Conservation (phyloP, 192 early-diverging fungal species). For the Coemansia javaensis region DNA sequence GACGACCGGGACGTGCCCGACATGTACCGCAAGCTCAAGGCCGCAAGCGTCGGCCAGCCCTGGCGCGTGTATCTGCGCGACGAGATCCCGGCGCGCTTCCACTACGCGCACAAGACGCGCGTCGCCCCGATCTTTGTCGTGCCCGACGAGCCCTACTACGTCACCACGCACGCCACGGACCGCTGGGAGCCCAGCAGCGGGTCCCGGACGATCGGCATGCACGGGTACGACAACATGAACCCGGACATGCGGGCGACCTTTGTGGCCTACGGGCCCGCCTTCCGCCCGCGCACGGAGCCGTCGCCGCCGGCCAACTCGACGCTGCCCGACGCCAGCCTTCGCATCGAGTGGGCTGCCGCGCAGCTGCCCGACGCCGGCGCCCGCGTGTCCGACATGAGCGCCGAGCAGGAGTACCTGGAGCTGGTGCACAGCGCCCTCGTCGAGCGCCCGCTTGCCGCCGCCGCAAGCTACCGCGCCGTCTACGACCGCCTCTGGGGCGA, state of each 20-base stretch:
- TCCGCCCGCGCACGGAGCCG: conserved; percentile 33
- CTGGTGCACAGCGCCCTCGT: conserved; percentile 26
- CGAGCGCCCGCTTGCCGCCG: conserved; percentile 2
- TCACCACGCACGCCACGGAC: conserved; percentile 39
- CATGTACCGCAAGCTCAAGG: conserved; percentile 54
- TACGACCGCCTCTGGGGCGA: conserved; percentile 41
- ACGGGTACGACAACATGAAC: conserved; percentile 78
- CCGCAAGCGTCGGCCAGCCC: conserved; percentile 45
- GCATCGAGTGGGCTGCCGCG: background rate
- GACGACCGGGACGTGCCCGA: conserved; percentile 30
- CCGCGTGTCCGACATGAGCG: conserved; percentile 35
- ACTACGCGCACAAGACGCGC: conserved; percentile 63
- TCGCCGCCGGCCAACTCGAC: conserved; percentile 6
- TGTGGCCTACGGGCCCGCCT: conserved; percentile 70
- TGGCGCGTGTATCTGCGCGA: conserved; percentile 67
- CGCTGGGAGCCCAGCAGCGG: background rate
- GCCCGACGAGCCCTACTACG: conserved; percentile 62
- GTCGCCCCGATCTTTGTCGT: conserved; percentile 72
- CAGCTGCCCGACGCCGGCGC: conserved; percentile 14
- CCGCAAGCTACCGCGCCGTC: conserved; percentile 15
- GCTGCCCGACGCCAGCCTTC: background rate
- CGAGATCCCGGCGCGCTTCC: conserved; percentile 65
- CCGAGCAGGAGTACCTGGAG: conserved; percentile 37
- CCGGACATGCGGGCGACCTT: conserved; percentile 82
- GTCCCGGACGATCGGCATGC: conserved; percentile 54